Evolutionary conservation across 164 flowering plant species (phyloP), one percentile per base, ranked within the genome.

Genomic region (Houttuynia cordata): DNA sequence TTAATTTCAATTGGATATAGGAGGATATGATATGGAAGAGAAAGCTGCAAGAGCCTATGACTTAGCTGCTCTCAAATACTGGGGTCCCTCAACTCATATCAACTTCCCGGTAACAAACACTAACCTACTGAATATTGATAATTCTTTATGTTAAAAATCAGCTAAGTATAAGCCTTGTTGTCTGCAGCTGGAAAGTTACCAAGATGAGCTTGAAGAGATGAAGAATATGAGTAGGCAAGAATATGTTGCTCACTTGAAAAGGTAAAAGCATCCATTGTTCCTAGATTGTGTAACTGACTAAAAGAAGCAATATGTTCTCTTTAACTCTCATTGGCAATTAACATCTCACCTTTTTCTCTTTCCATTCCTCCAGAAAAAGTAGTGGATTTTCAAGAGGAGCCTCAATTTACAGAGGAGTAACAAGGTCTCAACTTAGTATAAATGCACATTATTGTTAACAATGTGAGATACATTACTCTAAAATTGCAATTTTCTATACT

Each of bases 331-430:
- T 45, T 30, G 37, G 37, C 37, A 30, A 30, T 30, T 30, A 30
- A 30, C 37, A 30, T 6, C 37, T 30, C 37, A 2, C 37, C 2
- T 45, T 12, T 45, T 10, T 17, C 49, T 45, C 49, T 45, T 12
- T 45, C 49, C 49, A 7, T 45, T 22, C 10, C 56, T 67, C 18
- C 83, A 87, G 97, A 77, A 88, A 78, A 75, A 88, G 97, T 60
- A 91, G 96, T 71, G 94, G 96, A 1, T 91, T 91, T 64, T 91
- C 97, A 0, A 81, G 96, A 68, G 97, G 97, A 0, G 96, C 97
- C 55, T 91, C 97, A 7, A 84, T 88, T 66, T 91, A 88, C 62
- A 68, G 97, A 74, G 97, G 97, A 59, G 97, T 91, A 23, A 88
- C 96, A 69, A 88, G 97, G 97, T 91, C 50, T 45, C 49, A 45